A percentile compares a stretch with the other conserved stretches of the same genome.
These are phyloP conservation scores for Adenanthera pavonina DNA, from an alignment of 306 rosid species.

Conservation along the genomic window DNA sequence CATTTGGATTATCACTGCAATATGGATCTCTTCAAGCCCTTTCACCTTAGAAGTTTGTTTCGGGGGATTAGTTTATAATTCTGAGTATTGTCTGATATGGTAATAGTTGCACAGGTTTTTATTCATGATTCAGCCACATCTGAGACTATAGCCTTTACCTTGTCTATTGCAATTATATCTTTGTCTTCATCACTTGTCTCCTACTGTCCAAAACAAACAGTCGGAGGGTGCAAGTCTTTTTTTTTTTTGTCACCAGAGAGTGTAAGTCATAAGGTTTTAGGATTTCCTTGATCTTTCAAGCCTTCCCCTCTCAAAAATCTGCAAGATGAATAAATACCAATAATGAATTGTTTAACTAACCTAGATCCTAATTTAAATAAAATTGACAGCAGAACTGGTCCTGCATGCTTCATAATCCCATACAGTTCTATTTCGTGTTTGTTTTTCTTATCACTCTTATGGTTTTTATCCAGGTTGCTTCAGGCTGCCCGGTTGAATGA, in stretches of 20 bases:
- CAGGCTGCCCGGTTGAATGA: conserved; percentile 86
- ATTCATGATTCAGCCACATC: background rate
- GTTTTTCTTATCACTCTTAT: conserved; percentile 26
- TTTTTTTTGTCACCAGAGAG: too few species aligned
- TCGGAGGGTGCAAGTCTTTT: too few species aligned
- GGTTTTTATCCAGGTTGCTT: conserved; percentile 69
- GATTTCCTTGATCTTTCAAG: background rate
- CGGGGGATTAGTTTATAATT: background rate
- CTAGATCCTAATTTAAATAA: background rate
- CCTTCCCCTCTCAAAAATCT: conserved; percentile 15
- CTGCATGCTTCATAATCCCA: conserved; percentile 12
- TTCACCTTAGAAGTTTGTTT: background rate
- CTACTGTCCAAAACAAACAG: too few species aligned
- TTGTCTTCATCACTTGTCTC: background rate
- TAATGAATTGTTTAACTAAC: conserved; percentile 20
- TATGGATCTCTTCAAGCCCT: background rate
- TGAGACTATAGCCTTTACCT: background rate
- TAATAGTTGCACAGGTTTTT: background rate
- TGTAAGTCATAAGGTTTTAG: too few species aligned
- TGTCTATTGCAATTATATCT: background rate
- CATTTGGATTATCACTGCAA: background rate
- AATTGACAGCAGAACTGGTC: conserved; percentile 6
- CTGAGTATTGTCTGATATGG: background rate
- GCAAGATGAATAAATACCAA: conserved; percentile 19
- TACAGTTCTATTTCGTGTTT: conserved; percentile 26